phyloP scores from a whole-genome alignment of 306 rosid species.

The Leucaena leucocephala region DNA sequence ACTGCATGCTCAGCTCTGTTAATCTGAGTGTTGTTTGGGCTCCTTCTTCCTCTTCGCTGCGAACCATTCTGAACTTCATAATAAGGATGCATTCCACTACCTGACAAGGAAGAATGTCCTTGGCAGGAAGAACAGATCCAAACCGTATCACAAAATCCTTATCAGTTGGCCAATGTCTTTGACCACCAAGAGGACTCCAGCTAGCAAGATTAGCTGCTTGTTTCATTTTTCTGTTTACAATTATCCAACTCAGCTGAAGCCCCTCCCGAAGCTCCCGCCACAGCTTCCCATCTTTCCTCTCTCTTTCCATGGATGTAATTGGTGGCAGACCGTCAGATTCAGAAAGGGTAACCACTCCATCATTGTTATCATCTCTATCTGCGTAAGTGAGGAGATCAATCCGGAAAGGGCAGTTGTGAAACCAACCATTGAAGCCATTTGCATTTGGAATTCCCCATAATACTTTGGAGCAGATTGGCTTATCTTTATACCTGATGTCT shows the following conservation, averaged over 20 bases:
- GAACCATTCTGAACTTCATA: conserved; percentile 76
- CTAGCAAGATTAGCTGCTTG: conserved; percentile 91
- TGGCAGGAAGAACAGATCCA: conserved; percentile 81
- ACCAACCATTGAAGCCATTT: conserved; percentile 69
- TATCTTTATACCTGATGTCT: conserved; percentile 73
- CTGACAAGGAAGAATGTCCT: conserved; percentile 76
- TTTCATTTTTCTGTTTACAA: conserved; percentile 73
- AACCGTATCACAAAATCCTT: conserved; percentile 78
- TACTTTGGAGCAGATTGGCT: conserved; percentile 80
- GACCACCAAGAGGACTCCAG: conserved; percentile 91
- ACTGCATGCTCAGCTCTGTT: conserved; percentile 86
- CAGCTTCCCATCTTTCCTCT: conserved; percentile 79
- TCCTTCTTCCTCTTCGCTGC: conserved; percentile 58
- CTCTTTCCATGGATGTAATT: conserved; percentile 69
- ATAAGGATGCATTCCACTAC: conserved; percentile 80
- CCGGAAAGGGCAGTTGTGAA: conserved; percentile 82
- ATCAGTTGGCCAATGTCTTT: conserved; percentile 94
- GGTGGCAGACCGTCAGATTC: conserved; percentile 80
- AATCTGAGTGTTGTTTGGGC: conserved; percentile 56
- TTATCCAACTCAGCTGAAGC: conserved; percentile 80
- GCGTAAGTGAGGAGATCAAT: conserved; percentile 77
- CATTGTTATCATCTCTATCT: conserved; percentile 59
- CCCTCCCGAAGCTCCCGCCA: conserved; percentile 88
- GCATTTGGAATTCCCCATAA: conserved; percentile 90
- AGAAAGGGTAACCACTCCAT: conserved; percentile 70